Evolutionary conservation across 2,329 filamentous ascomycete genomes (phyloP).

Genomic region (Triangularia setosa): DNA sequence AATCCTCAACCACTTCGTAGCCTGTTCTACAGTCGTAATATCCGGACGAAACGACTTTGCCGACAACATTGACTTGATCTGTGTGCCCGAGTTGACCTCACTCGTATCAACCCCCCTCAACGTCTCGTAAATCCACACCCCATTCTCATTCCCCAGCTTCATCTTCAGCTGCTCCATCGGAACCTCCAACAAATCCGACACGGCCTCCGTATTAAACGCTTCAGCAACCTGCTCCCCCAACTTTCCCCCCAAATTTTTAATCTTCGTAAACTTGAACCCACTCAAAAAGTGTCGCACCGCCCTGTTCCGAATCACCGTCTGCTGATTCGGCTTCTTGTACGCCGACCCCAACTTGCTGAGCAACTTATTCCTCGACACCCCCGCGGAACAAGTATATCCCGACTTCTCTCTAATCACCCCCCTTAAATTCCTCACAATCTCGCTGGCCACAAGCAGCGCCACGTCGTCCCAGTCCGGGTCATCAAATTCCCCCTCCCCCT

Average conservation of each 20-base stretch:
- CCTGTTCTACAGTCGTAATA: slow-evolving; percentile 75
- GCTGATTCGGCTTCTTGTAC: slow-evolving; percentile 88
- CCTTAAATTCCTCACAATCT: slow-evolving; percentile 78
- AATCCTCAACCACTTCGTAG: slow-evolving; percentile 79
- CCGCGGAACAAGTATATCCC: slow-evolving; percentile 87
- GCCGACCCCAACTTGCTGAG: slow-evolving; percentile 89
- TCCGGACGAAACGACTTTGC: slow-evolving; percentile 90
- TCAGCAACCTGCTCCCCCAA: slow-evolving; percentile 80
- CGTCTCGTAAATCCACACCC: slow-evolving; percentile 77
- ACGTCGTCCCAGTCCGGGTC: slow-evolving; percentile 97
- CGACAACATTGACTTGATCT: slow-evolving; percentile 96
- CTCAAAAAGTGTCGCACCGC: slow-evolving; percentile 75
- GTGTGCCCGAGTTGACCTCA: slow-evolving; percentile 85
- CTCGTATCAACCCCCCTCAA: slow-evolving; percentile 82
- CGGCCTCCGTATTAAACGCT: slow-evolving; percentile 75
- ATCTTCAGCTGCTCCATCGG: slow-evolving; percentile 72
- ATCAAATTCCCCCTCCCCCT: slow-evolving; percentile 65
- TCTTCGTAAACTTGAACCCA: slow-evolving; percentile 89
- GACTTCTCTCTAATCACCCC: slow-evolving; percentile 63
- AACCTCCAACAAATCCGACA: slow-evolving; percentile 70
- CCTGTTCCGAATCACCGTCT: slow-evolving; percentile 88
- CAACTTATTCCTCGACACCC: slow-evolving; percentile 89
- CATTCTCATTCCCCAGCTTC: slow-evolving; percentile 78
- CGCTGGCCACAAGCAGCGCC: slow-evolving; percentile 77
- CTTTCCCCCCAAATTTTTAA: slow-evolving; percentile 92